Conservation (phyloP, 164 flowering plant genomes). For the Chimonanthus praecox region DNA sequence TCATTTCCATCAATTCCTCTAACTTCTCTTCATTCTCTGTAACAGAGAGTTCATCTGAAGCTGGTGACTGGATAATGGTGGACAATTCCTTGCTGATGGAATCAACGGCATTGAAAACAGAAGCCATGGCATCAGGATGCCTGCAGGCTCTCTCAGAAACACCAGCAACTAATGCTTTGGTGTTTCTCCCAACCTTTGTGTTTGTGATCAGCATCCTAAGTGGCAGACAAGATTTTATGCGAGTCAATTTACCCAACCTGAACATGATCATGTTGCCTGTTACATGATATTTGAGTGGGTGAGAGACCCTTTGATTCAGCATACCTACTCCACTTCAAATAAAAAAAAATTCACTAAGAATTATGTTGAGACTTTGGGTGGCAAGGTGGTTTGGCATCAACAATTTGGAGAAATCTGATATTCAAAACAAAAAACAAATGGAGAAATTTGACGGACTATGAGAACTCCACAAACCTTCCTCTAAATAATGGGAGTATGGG, state of each 20-base stretch:
- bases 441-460: too few relatives aligned
- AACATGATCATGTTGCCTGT: conserved; percentile 94
- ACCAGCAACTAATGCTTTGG: conserved; percentile 90
- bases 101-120: conserved; percentile 82
- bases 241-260: conserved; percentile 59
- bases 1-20: conserved; percentile 92
- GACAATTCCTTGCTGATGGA: conserved; percentile 82
- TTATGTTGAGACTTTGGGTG: too few relatives aligned
- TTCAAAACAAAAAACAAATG: too few relatives aligned
- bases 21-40: conserved; percentile 74
- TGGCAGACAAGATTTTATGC: conserved; percentile 55
- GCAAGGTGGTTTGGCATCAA: too few relatives aligned
- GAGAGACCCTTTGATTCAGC: too few relatives aligned
- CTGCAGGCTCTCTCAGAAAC: conserved; percentile 76
- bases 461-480: too few relatives aligned
- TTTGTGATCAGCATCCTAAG: conserved; percentile 88
- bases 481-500: too few relatives aligned
- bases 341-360: too few relatives aligned
- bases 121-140: conserved; percentile 72
- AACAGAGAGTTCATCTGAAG: conserved; percentile 51
- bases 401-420: too few relatives aligned
- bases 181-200: conserved; percentile 93
- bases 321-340: too few relatives aligned
- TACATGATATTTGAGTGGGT: background rate
- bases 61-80: conserved; percentile 53